These are phyloP conservation scores for Termitomyces sp. DNA, from an alignment of 768 basidiomycete species.

Conservation along the genomic window DNA sequence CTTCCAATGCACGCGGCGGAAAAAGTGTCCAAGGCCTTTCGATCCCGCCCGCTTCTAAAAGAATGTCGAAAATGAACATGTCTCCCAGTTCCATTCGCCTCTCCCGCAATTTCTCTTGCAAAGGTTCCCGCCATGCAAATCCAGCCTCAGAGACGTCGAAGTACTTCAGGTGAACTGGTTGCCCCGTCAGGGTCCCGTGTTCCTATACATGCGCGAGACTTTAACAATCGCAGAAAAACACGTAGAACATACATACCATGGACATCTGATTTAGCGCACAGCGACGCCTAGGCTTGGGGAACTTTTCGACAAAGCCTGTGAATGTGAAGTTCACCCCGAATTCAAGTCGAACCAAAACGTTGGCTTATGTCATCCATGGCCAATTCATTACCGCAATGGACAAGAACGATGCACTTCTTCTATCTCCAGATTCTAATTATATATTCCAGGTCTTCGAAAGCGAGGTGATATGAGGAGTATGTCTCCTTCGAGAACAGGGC, in stretches of 20 bases:
- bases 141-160: constrained; percentile 47
- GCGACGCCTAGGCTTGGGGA: background rate
- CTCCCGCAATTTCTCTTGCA: constrained; percentile 51
- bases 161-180: constrained; percentile 22
- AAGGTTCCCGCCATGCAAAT: constrained; percentile 57
- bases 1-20: constrained; percentile 54
- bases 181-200: constrained; percentile 12
- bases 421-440: too few relatives aligned
- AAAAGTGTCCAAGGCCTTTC: constrained; percentile 54
- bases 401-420: background rate
- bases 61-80: constrained; percentile 66
- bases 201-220: constrained; percentile 1
- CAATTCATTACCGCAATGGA: background rate
- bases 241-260: background rate
- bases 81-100: constrained; percentile 59
- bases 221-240: background rate
- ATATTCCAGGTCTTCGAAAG: background rate
- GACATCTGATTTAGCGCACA: background rate
- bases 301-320: background rate
- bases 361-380: constrained; percentile 10
- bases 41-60: constrained; percentile 61
- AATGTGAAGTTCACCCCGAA: background rate
- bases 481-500: background rate
- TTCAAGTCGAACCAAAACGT: constrained; percentile 2
- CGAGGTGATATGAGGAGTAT: background rate